These are phyloP conservation scores for Arthrobotrys conoides DNA, from an alignment of 2,329 filamentous ascomycete species.

Conservation along the genomic window DNA sequence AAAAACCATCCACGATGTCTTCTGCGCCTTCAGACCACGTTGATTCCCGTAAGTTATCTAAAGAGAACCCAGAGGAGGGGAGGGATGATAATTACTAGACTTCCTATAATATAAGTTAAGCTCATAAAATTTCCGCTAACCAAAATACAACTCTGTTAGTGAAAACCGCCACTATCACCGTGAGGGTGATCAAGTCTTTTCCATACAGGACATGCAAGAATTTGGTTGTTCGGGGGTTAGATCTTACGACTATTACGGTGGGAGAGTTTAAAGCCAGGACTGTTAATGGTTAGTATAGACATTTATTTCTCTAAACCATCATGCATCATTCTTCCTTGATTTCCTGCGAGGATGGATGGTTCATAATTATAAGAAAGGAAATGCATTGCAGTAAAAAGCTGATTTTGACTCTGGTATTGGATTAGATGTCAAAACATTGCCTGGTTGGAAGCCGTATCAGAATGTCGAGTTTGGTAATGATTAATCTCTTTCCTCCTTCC, in stretches of 20 bases:
- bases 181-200: constrained; percentile 65
- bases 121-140: neutral
- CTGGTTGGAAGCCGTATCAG: constrained; percentile 60
- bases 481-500: neutral
- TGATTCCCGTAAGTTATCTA: constrained; percentile 27
- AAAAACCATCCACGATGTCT: constrained; percentile 23
- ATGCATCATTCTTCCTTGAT: neutral
- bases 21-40: neutral
- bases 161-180: constrained; percentile 63
- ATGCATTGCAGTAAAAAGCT: no score
- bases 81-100: no score
- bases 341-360: neutral
- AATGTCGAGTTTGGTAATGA: constrained; percentile 52
- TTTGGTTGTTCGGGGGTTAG: constrained; percentile 63
- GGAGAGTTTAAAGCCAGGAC: constrained; percentile 63
- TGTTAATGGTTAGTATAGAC: constrained; percentile 51
- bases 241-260: constrained; percentile 64
- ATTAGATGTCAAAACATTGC: constrained; percentile 51
- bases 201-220: constrained; percentile 64
- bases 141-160: constrained; percentile 5
- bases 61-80: neutral
- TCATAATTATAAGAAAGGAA: no score
- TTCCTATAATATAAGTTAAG: no score
- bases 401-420: no score
- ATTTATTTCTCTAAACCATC: neutral